A percentile compares a stretch with the other conserved stretches of the same genome.
These are phyloP conservation scores for Sesbania bispinosa DNA, from an alignment of 306 rosid genomes.

Conservation along the genomic window DNA sequence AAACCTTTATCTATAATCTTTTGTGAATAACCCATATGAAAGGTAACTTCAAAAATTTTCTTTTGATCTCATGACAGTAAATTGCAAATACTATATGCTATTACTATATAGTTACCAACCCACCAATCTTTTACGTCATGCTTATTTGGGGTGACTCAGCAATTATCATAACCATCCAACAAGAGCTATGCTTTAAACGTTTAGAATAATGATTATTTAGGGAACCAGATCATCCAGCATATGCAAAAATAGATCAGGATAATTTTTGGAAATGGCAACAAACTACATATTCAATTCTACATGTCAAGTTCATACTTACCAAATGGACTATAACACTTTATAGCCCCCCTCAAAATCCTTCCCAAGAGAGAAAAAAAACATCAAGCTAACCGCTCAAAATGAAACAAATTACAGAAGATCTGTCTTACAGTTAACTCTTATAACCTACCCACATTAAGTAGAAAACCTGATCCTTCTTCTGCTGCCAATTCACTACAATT, in stretches of 20 bases:
- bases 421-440: conserved; percentile 24
- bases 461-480: conserved; percentile 20
- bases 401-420: conserved; percentile 28
- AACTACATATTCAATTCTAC: conserved; percentile 15
- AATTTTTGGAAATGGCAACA: conserved; percentile 2
- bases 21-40: too few species aligned
- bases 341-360: conserved; percentile 23
- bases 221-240: not conserved
- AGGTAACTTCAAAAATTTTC: too few species aligned
- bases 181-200: too few species aligned
- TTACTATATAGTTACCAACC: too few species aligned
- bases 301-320: conserved; percentile 8
- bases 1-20: too few species aligned
- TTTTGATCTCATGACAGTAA: too few species aligned
- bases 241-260: not conserved
- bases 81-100: too few species aligned
- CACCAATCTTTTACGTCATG: too few species aligned
- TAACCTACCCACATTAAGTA: conserved; percentile 24
- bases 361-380: not conserved
- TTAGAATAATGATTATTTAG: too few species aligned
- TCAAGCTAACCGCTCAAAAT: not conserved
- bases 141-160: too few species aligned
- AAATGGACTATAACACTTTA: conserved; percentile 18
- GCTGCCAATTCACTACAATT: conserved; percentile 28
- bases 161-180: too few species aligned